These are phyloP conservation scores for Russula foetens DNA, from an alignment of 768 basidiomycete species.

Conservation along the genomic window DNA sequence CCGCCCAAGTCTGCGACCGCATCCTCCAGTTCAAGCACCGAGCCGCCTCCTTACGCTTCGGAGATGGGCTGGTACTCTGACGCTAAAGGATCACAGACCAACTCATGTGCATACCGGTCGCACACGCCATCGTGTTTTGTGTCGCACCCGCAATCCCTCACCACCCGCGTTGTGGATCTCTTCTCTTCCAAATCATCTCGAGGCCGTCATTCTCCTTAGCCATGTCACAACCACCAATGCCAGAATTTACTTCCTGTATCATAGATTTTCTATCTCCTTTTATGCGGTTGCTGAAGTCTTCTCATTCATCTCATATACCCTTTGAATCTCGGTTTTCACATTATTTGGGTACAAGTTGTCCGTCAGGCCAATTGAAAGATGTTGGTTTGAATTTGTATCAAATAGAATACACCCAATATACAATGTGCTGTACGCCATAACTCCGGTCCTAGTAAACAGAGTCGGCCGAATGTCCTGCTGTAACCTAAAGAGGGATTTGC, in stretches of 20 bases:
- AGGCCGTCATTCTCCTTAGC: not conserved
- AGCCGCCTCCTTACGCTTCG: conserved; percentile 11
- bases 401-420: too few relatives aligned
- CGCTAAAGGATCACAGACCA: not conserved
- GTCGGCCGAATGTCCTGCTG: too few relatives aligned
- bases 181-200: not conserved
- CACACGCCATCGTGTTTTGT: not conserved
- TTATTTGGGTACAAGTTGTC: too few relatives aligned
- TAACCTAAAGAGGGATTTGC: too few relatives aligned
- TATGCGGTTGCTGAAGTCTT: not conserved
- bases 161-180: not conserved
- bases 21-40: not conserved
- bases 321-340: too few relatives aligned
- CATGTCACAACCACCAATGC: not conserved
- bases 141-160: not conserved
- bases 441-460: too few relatives aligned
- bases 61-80: not conserved
- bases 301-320: not conserved
- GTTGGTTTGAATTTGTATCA: too few relatives aligned
- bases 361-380: too few relatives aligned
- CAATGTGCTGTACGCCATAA: too few relatives aligned
- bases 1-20: not conserved
- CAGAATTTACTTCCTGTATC: not conserved
- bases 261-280: not conserved
- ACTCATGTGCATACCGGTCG: not conserved